These are phyloP conservation scores for Phytophthora niederhauseri DNA, from an alignment of 352 stramenopile genomes.

Conservation along the genomic window DNA sequence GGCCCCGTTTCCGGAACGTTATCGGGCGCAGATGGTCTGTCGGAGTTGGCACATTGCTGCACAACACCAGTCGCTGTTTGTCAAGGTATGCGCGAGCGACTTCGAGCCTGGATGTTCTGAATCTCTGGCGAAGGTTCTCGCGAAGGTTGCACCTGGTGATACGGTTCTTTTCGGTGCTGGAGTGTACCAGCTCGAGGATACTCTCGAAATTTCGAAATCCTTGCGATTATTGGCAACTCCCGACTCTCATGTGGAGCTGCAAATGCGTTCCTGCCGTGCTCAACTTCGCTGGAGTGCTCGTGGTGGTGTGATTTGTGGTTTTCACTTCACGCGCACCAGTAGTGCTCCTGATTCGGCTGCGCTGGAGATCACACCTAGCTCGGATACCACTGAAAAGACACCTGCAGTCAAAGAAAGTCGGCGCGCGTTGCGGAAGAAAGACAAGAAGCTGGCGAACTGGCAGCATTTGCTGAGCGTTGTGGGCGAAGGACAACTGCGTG, in stretches of 20 bases:
- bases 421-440: constrained; percentile 13
- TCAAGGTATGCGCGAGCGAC: constrained; percentile 61
- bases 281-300: constrained; percentile 64
- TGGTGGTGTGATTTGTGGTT: constrained; percentile 67
- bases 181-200: constrained; percentile 62
- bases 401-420: constrained; percentile 26
- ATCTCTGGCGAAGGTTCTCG: constrained; percentile 38
- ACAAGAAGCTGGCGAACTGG: constrained; percentile 47
- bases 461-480: constrained; percentile 67
- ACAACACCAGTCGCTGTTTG: constrained; percentile 48
- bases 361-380: constrained; percentile 24
- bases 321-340: constrained; percentile 59
- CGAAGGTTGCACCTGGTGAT: constrained; percentile 36
- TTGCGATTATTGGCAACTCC: constrained; percentile 57
- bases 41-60: constrained; percentile 54
- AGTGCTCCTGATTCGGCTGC: constrained; percentile 20
- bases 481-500: constrained; percentile 47
- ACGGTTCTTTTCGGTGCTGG: constrained; percentile 74
- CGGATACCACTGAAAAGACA: constrained; percentile 12
- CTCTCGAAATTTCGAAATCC: constrained; percentile 51
- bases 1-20: constrained; percentile 59
- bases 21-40: constrained; percentile 58
- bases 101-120: constrained; percentile 27
- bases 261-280: constrained; percentile 56
- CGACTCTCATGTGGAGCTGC: constrained; percentile 70